Evolutionary conservation across 768 basidiomycete genomes (phyloP), one percentile per base, ranked within the genome.

Genomic region (Kwoniella mangroviensis): DNA sequence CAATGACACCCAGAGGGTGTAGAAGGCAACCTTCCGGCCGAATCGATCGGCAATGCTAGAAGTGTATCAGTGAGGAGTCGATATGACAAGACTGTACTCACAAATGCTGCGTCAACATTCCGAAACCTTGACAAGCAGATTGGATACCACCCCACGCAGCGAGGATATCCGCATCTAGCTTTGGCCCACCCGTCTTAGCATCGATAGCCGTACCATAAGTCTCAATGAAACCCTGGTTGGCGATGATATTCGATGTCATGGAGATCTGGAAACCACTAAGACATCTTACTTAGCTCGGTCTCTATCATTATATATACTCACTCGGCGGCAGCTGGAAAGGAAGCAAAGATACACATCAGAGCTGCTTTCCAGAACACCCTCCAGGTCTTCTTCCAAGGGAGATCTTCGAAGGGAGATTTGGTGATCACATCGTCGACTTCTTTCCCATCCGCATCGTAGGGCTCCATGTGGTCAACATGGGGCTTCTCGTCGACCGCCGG

Each of bases 181-280:
- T 65, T 22, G 26, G 52, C 7, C 28, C 49, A 15, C 70, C 73
- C 0, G 58, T 68, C 28, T 22, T 49, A 11, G 70, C 41, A 40
- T 67, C 41, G 22, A 24, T 45, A 7, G 62, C 60, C 10, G 72
- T 73, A 5, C 72, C 75, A 55, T 71, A 79, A 40, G 77, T 74
- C 43, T 71, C 24, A 60, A 80, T 73, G 66, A 80, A 80, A 1
- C 77, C 77, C 10, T 52, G 58, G 67, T 79, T 79, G 49, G 76
- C 75, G 67, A 81, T 69, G 64, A 79, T 74, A n/a, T 59, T 73
- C 9, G 77, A 77, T 3, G 75, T 78, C 42, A 78, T 73, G 2
- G 68, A 63, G 61, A 74, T 72, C 52, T 78, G 71, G 41, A 66
- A 71, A 3, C 67, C 73, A 66, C 41, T 49, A 21, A 28, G 4